Evolutionary conservation across 169 alveolate species (phyloP).

Genomic region (Plasmodium vinckei): DNA sequence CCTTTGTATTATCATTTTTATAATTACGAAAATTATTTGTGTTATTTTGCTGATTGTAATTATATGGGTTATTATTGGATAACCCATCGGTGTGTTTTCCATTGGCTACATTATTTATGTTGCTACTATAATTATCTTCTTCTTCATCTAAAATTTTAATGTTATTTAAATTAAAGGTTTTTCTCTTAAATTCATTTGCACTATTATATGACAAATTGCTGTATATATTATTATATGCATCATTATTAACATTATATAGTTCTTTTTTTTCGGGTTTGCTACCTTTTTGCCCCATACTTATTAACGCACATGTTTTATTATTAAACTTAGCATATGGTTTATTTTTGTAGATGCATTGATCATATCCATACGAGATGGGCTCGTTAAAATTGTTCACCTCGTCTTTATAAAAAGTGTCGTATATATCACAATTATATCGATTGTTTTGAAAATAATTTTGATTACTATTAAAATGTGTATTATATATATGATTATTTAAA

Average conservation of each 20-base stretch:
- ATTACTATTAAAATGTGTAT: conserved; percentile 15
- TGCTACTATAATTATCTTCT: conserved; percentile 3
- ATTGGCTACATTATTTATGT: neutral
- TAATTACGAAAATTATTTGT: neutral
- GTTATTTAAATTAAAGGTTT: conserved; percentile 27
- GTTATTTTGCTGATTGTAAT: neutral
- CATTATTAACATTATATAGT: conserved; percentile 25
- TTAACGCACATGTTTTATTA: neutral
- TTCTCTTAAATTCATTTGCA: conserved; percentile 15
- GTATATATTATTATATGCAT: conserved; percentile 33
- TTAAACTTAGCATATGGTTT: conserved; percentile 5
- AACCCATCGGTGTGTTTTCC: neutral
- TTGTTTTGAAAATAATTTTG: neutral
- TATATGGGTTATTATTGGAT: neutral
- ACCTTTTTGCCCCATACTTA: conserved; percentile 54
- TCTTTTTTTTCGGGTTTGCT: conserved; percentile 24
- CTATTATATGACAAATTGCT: conserved; percentile 23
- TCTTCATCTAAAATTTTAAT: conserved; percentile 53
- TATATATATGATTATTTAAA: conserved; percentile 31
- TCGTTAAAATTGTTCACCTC: neutral
- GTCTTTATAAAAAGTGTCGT: neutral
- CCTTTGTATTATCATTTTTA: neutral
- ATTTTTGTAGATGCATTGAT: neutral
- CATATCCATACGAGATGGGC: neutral
- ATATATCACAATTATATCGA: neutral